Conservation (phyloP, 306 rosid species). For the Pachyrhizus erosus region DNA sequence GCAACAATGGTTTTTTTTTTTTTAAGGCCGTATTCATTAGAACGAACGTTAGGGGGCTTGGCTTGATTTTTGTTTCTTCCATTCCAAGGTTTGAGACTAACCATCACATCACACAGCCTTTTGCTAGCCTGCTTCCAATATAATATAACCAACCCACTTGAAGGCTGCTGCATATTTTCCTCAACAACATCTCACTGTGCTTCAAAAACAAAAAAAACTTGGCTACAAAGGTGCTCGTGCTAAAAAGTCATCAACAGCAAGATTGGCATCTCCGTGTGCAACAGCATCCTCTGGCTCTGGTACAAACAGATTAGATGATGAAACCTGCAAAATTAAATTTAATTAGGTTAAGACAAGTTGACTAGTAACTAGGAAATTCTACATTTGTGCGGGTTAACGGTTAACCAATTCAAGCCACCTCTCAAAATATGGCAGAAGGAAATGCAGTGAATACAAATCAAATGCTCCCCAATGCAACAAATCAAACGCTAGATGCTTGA, state of each 20-base stretch:
- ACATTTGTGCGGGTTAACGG: neutral
- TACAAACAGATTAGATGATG: constrained; percentile 70
- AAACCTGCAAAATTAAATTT: constrained; percentile 64
- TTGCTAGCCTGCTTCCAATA: constrained; percentile 30
- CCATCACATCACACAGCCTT: neutral
- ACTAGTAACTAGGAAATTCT: neutral
- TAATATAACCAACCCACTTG: constrained; percentile 13
- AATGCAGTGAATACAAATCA: neutral
- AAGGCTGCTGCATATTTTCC: constrained; percentile 43
- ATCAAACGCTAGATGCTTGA: neutral
- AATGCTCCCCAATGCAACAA: neutral
- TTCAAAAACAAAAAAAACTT: constrained; percentile 38
- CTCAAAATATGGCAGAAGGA: neutral
- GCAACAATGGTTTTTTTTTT: constrained; percentile 13
- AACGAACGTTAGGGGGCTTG: neutral
- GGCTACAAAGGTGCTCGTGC: constrained; percentile 67
- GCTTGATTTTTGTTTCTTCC: neutral
- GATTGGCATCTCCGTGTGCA: constrained; percentile 91
- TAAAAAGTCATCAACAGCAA: constrained; percentile 90
- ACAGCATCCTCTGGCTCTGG: constrained; percentile 97
- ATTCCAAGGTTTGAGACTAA: neutral
- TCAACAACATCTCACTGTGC: constrained; percentile 41
- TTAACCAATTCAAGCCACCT: neutral
- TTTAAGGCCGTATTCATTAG: constrained; percentile 15
- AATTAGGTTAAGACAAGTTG: constrained; percentile 12